Base-by-base conservation (phyloP, 192 early-diverging fungal genomes). In the Spizellomyces punctatus region DNA sequence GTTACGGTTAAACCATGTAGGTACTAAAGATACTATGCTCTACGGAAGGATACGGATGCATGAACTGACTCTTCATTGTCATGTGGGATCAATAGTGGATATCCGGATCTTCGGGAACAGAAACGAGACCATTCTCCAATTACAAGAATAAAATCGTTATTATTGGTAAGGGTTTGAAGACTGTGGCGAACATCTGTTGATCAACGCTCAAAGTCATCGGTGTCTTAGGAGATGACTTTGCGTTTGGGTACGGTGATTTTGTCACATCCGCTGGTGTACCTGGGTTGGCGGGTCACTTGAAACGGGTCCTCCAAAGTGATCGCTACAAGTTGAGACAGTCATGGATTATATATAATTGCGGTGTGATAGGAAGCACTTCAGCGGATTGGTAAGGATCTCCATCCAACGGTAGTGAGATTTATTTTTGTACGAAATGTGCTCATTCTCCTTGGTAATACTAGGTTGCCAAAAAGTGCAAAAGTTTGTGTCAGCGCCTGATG, bases 281-380 rank as follows among this genome's bases (percentile, higher is more conserved):
- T 68, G 79, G 79, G 9, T 45, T 81, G 41, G 68, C 79, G 6
- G 45, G 65, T 12, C 79, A 81, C 46, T 66, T 81, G 10, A 36
- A 46, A 36, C 17, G 58, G 5, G 63, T 58, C 10, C 46, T 81
- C 6, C 63, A 42, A 9, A 67, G 67, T 5, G 68, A 70, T 8
- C 72, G 71, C 21, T 42, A 48, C 46, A 81, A 72, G 45, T n/a
- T 81, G 4, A 66, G 77, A 55, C 79, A 81, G 45, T 63, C 63
- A 3, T 81, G 79, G 79, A 27, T 61, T 14, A 54, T 78, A n/a
- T 73, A 67, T 58, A 81, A 78, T 57, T 46, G 69, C 8, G 79
- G 79, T 8, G 70, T 68, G 6, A 45, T 44, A 16, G 70, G 69
- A 6, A 76, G 75, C 27, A 81, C 75, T 10, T 68, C 76, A n/a